phyloP scores from a whole-genome alignment of 495 filamentous ascomycete genomes.

The Staphylotrichum longicolle region DNA sequence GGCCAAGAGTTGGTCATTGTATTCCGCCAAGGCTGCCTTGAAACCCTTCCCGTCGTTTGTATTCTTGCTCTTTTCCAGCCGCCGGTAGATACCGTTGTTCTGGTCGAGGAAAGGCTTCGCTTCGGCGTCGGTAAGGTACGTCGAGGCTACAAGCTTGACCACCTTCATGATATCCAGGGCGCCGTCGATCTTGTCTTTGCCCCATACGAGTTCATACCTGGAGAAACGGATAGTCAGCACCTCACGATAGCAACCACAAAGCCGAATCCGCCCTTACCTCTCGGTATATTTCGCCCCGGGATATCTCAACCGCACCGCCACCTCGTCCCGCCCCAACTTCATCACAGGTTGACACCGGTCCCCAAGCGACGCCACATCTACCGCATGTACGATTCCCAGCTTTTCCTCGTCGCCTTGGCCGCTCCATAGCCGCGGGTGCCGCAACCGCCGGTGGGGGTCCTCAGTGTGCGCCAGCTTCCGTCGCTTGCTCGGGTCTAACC shows the following conservation, averaged over 20 bases:
- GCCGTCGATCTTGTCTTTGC: constrained; percentile 80
- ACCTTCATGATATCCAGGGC: constrained; percentile 80
- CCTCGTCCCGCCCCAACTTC: constrained; percentile 48
- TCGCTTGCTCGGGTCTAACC: constrained; percentile 36
- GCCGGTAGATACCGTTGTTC: constrained; percentile 66
- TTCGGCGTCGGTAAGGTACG: constrained; percentile 69
- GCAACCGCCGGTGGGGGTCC: constrained; percentile 59
- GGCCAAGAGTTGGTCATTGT: constrained; percentile 65
- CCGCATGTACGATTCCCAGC: constrained; percentile 60
- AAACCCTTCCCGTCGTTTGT: constrained; percentile 65
- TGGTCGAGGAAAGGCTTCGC: constrained; percentile 67
- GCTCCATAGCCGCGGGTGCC: constrained; percentile 53
- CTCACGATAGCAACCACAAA: neutral
- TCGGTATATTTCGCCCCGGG: constrained; percentile 68
- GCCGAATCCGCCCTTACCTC: constrained; percentile 56
- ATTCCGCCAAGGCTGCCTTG: constrained; percentile 64
- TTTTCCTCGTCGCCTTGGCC: constrained; percentile 28
- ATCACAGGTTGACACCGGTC: constrained; percentile 49
- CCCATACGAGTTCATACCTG: constrained; percentile 75
- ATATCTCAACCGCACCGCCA: constrained; percentile 65
- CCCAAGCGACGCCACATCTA: constrained; percentile 58
- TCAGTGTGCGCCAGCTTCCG: constrained; percentile 30
- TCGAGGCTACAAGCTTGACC: constrained; percentile 66
- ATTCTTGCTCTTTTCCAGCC: constrained; percentile 63
- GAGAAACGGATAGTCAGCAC: constrained; percentile 22